phyloP scores from a whole-genome alignment of 768 basidiomycete species.

The Mycena vulgaris region DNA sequence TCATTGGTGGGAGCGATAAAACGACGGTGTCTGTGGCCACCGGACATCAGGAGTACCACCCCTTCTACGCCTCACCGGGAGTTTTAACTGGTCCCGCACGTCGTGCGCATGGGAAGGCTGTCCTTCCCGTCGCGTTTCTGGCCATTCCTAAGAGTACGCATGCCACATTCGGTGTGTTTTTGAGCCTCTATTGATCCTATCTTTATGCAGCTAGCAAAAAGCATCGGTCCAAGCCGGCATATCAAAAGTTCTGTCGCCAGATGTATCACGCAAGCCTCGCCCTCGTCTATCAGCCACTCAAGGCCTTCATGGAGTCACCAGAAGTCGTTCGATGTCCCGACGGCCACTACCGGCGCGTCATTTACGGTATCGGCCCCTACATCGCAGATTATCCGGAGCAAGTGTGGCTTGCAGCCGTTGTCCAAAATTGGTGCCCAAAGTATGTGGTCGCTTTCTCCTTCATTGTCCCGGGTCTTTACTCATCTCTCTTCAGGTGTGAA shows the following conservation, averaged over 20 bases:
- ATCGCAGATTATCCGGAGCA: conserved; percentile 53
- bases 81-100: conserved; percentile 17
- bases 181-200: not conserved
- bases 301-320: conserved; percentile 41
- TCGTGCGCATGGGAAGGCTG: conserved; percentile 10
- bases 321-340: conserved; percentile 43
- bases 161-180: no score
- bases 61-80: conserved; percentile 44
- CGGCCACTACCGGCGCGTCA: conserved; percentile 42
- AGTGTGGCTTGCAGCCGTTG: conserved; percentile 37
- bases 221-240: not conserved
- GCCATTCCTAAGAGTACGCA: conserved; percentile 10
- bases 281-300: conserved; percentile 36
- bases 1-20: conserved; percentile 46
- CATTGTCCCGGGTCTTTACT: no score
- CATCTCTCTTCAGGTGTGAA: not conserved
- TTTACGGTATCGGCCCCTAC: conserved; percentile 45
- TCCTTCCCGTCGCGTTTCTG: conserved; percentile 12
- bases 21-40: conserved; percentile 44
- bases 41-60: conserved; percentile 40
- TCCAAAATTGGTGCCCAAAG: conserved; percentile 45
- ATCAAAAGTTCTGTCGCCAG: conserved; percentile 34
- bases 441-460: not conserved
- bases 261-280: conserved; percentile 39
- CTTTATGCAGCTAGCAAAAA: conserved; percentile 23